Percentiles rank a stretch among this genome's conserved stretches.
These are phyloP conservation scores for Citrus trifoliata DNA, from an alignment of 345 rosid species.

Conservation along the genomic window DNA sequence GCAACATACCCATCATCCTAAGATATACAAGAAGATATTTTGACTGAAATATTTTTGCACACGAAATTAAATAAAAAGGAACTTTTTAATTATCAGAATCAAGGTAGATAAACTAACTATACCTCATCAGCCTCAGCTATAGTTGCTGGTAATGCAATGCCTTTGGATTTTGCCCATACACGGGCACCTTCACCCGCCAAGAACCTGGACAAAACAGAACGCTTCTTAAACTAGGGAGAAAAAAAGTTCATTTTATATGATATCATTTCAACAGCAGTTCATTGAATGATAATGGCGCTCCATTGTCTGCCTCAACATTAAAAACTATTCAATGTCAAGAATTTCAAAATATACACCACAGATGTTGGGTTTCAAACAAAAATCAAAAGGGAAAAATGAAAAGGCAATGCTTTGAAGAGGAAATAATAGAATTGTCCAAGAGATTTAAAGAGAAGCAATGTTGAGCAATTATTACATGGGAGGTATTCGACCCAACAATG, in stretches of 20 bases:
- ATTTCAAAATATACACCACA: not conserved
- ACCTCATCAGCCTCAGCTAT: conserved; percentile 72
- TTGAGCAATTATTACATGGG: conserved; percentile 62
- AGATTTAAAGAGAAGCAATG: conserved; percentile 9
- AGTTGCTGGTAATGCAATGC: conserved; percentile 46
- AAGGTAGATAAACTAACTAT: conserved; percentile 1
- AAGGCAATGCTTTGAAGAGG: not conserved
- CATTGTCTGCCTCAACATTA: not conserved
- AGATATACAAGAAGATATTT: conserved; percentile 2
- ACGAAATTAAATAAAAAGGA: not conserved
- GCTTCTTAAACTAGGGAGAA: not conserved
- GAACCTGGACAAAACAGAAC: conserved; percentile 41
- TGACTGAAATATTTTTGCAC: not conserved
- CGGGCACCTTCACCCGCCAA: conserved; percentile 95
- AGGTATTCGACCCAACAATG: conserved; percentile 79
- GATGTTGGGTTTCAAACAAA: not conserved
- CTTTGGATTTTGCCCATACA: conserved; percentile 72
- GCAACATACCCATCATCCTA: not conserved
- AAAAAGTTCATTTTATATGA: not conserved
- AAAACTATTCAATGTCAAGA: not conserved
- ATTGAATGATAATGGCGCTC: not conserved
- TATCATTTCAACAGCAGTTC: not conserved
- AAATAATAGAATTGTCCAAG: not conserved
- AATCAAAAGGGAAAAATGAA: not conserved
- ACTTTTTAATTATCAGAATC: not conserved